Evolutionary conservation across 1,284 basidiomycete genomes (phyloP).

Genomic region (Quambalaria eucalypti): DNA sequence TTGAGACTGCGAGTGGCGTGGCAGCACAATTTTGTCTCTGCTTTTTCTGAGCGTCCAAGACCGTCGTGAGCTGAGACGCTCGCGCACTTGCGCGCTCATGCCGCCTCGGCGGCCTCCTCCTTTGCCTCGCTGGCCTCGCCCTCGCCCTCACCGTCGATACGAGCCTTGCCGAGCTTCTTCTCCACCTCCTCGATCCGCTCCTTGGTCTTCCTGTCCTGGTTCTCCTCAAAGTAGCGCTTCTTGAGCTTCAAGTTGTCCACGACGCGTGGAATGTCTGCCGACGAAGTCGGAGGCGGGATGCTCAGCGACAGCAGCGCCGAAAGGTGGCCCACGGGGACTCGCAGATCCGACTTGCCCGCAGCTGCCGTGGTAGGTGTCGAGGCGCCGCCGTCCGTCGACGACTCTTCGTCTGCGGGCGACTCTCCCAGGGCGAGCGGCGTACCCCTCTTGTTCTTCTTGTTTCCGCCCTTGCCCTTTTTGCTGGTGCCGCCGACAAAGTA

Average conservation of each 20-base stretch:
- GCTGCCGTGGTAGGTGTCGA: constrained; percentile 15
- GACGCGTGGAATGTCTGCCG: constrained; percentile 69
- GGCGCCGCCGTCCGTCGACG: constrained; percentile 1
- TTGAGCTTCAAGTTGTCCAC: constrained; percentile 86
- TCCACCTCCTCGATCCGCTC: constrained; percentile 44
- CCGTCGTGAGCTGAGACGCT: too few species aligned
- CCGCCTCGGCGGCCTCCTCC: too few species aligned
- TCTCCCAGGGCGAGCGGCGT: constrained; percentile 21
- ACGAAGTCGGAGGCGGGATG: constrained; percentile 76
- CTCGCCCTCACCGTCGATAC: background rate
- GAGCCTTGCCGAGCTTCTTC: constrained; percentile 18
- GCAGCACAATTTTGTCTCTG: too few species aligned
- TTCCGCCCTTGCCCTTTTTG: constrained; percentile 64
- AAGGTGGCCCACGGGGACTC: constrained; percentile 76
- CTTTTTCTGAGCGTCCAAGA: too few species aligned
- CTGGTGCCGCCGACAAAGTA: constrained; percentile 64
- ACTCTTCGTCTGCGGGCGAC: constrained; percentile 8
- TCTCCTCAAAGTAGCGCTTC: constrained; percentile 80
- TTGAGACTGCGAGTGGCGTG: too few species aligned
- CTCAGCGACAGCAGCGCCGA: constrained; percentile 77
- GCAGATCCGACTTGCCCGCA: constrained; percentile 51
- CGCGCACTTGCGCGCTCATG: too few species aligned
- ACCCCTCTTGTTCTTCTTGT: constrained; percentile 39
- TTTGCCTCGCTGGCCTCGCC: background rate
- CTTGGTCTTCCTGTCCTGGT: constrained; percentile 53